Evolutionary conservation across 1,139 yeast genomes (phyloP), one percentile per base, ranked within the genome.

Genomic region (Kodamaea sp.): DNA sequence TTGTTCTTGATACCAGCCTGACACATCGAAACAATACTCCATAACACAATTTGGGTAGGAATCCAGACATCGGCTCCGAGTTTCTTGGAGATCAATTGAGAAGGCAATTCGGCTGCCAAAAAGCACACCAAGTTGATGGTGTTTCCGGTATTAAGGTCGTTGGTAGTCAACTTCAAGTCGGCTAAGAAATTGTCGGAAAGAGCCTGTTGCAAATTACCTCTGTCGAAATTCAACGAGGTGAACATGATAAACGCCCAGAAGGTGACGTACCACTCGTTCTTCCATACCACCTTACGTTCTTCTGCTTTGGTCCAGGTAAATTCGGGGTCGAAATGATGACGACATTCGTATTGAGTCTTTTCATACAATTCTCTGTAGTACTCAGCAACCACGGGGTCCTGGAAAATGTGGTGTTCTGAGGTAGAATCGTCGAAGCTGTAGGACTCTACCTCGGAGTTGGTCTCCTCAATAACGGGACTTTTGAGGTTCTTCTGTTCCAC

Each of bases 221-320:
- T 50, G 41, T 61, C 66, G 34, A 61, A 55, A 31, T 62, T 55
- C 42, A 62, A 55, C 3, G 64, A 61, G 2, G 57, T 53, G 41
- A 62, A 61, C 51, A 61, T 49, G 28, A 60, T 33, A 33, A 58
- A 58, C 2, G 63, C 56, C 50, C 63, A 57, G 27, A 61, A 57
- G 4, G 63, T 54, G 7, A 62, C 66, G 37, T 58, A 45, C 43
- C 46, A 57, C 31, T 62, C 68, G 35, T 52, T 53, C 30, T 57
- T 61, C 44, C 61, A 41, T 8, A 48, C 36, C 15, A 60, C 44
- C 29, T 41, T 57, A 34, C 49, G 50, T 38, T 65, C 71, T 47
- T 65, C 71, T 35, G 54, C 55, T 14, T 44, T 40, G 4, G 61
- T 55, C 71, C 70, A 65, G n/a, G 55, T 53, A 32, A 59, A 55